Base-by-base conservation (phyloP, 1,284 basidiomycete species). In the Golubevia pallescens region DNA sequence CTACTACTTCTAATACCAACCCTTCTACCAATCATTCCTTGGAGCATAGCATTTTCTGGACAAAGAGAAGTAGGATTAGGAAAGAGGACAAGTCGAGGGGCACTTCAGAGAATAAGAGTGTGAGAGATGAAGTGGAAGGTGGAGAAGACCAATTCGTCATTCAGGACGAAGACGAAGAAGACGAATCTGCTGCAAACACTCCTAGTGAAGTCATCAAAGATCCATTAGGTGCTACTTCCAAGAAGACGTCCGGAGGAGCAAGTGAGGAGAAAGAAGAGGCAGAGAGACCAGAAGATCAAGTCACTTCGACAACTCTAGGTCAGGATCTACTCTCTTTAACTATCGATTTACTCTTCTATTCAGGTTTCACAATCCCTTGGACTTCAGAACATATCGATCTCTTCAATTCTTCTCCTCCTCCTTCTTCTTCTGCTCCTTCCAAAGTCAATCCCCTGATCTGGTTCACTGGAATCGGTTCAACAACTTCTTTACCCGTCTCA, bases 281-380 rank as follows among this genome's bases (percentile, higher is more conserved):
- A 3, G n/a, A 23, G 16, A 19, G 66, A 51, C 32, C 58, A 7
- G 54, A 59, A 2, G 60, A 63, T n/a, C 60, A 66, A 20, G 16
- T 63, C n/a, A 53, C 62, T 32, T 68, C 67, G 21, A 42, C 70
- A 1, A 63, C 71, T 0, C 61, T 81, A 7, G 73, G 66, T 4
- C 76, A 81, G 32, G 64, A 74, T 10, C 62, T 81, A 1, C 57
- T 77, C 7, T 58, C 61, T 10, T 59, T 75, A 5, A 60, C 73
- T 16, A 60, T 83, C 42, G 79, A 84, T 53, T 69, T 83, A 6
- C 73, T 84, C 34, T 84, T 84, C 62, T 78, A 76, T 63, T 71
- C 79, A 14, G 80, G 80, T 51, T 83, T 84, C 67, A 75, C 79
- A 21, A 68, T 84, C 8, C 82, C 81, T 3, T 81, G 79, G 77